Evolutionary conservation across 345 rosid genomes (phyloP).

Genomic region (Zanthoxylum bungeanum): DNA sequence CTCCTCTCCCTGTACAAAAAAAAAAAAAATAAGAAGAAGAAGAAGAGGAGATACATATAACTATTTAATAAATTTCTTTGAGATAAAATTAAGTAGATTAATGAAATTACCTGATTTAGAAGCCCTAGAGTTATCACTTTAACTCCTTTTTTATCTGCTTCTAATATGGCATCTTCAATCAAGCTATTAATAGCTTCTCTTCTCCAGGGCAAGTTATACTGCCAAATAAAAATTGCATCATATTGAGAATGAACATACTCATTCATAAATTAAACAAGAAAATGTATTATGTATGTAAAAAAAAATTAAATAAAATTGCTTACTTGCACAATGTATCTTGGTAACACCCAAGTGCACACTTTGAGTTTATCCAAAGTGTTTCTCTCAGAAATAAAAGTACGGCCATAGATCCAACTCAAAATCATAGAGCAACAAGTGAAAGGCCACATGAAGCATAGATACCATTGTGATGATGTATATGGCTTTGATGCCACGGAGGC

Average conservation of each 20-base stretch:
- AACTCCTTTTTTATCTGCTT: slow-evolving; percentile 36
- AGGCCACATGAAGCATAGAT: slow-evolving; percentile 36
- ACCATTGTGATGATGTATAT: slow-evolving; percentile 16
- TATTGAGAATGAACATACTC: too few relatives aligned
- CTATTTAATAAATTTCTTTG: too few relatives aligned
- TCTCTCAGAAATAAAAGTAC: slow-evolving; percentile 27
- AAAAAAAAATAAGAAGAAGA: neutral
- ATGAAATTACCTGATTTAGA: slow-evolving; percentile 38
- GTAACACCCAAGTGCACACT: slow-evolving; percentile 46
- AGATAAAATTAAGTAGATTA: too few relatives aligned
- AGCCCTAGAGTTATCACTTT: slow-evolving; percentile 44
- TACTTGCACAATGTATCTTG: slow-evolving; percentile 39
- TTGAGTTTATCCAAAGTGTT: slow-evolving; percentile 30
- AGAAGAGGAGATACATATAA: neutral
- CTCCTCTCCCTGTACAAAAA: slow-evolving; percentile 39
- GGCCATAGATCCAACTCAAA: slow-evolving; percentile 22
- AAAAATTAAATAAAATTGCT: neutral
- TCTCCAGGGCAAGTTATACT: slow-evolving; percentile 17
- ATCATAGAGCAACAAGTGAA: slow-evolving; percentile 20
- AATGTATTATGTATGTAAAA: neutral
- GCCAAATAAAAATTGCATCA: slow-evolving; percentile 16
- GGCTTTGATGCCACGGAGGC: slow-evolving; percentile 43
- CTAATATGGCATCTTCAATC: slow-evolving; percentile 40
- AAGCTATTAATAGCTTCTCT: slow-evolving; percentile 23
- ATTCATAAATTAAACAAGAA: too few relatives aligned